Percentiles rank a stretch among this genome's conserved stretches.
Evolutionary conservation across 805 yeast genomes (phyloP).

Genomic region (Candida multigemmis): DNA sequence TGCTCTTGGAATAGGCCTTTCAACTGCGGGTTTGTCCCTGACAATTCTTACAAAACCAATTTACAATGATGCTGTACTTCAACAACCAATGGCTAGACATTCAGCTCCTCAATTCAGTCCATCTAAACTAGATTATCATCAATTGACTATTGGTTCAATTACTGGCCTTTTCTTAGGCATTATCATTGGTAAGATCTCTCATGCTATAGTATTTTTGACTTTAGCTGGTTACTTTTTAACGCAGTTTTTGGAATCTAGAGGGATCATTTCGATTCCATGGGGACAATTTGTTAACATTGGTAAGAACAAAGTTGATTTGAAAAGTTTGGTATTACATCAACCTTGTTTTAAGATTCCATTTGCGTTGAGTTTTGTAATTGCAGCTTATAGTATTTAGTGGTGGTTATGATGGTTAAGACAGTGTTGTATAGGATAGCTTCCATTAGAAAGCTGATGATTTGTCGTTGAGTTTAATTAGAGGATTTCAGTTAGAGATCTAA

Average conservation of each 20-base stretch:
- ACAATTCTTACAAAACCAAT: conserved; percentile 1
- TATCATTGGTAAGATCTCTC: conserved; percentile 51
- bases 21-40: too few species aligned
- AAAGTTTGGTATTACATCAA: conserved; percentile 44
- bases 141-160: conserved; percentile 55
- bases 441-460: too few species aligned
- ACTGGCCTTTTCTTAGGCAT: conserved; percentile 52
- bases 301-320: conserved; percentile 31
- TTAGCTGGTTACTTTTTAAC: conserved; percentile 33
- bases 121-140: conserved; percentile 39
- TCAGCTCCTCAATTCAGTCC: too few species aligned
- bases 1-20: too few species aligned
- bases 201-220: conserved; percentile 41
- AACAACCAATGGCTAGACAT: conserved; percentile 1
- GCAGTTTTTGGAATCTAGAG: conserved; percentile 50
- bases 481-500: too few species aligned
- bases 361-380: conserved; percentile 43
- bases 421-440: too few species aligned
- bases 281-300: conserved; percentile 23
- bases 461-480: too few species aligned
- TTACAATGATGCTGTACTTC: conserved; percentile 3
- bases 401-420: too few species aligned
- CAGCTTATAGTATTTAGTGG: conserved; percentile 41
- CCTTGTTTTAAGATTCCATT: conserved; percentile 57
- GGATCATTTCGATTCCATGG: conserved; percentile 42